Evolutionary conservation across 78 protist genomes (phyloP).

Genomic region (Dictyostelium discoideum): DNA sequence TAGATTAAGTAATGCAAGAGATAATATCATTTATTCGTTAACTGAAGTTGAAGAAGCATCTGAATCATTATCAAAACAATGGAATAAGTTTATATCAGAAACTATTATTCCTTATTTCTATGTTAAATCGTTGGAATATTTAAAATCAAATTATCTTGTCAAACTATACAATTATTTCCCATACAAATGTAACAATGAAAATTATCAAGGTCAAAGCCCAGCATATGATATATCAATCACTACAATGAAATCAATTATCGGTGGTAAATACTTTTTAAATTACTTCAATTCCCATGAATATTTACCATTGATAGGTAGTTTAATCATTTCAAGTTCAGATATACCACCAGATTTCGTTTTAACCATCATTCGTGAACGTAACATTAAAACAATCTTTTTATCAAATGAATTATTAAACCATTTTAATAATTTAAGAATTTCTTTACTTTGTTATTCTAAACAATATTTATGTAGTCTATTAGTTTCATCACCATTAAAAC

Average conservation of each 20-base stretch:
- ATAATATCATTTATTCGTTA: background rate
- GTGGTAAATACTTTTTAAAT: background rate
- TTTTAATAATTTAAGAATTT: background rate
- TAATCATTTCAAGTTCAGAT: background rate
- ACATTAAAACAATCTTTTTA: background rate
- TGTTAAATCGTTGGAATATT: background rate
- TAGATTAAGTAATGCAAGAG: constrained; percentile 30
- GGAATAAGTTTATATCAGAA: background rate
- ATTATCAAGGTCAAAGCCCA: background rate
- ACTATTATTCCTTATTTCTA: background rate
- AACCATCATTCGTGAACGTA: background rate
- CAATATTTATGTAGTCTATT: background rate
- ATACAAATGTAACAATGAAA: background rate
- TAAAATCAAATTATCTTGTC: background rate
- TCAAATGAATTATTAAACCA: background rate
- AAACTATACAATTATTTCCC: background rate
- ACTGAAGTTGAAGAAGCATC: background rate
- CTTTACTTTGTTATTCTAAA: background rate
- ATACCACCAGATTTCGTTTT: background rate
- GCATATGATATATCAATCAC: background rate
- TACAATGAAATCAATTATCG: background rate
- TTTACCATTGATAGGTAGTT: background rate
- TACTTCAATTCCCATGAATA: background rate
- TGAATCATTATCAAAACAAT: background rate
- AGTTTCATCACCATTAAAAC: background rate